Percentiles rank a stretch among this genome's conserved stretches.
phyloP scores from a whole-genome alignment of 2,329 filamentous ascomycete species.

The Phoma sp. region DNA sequence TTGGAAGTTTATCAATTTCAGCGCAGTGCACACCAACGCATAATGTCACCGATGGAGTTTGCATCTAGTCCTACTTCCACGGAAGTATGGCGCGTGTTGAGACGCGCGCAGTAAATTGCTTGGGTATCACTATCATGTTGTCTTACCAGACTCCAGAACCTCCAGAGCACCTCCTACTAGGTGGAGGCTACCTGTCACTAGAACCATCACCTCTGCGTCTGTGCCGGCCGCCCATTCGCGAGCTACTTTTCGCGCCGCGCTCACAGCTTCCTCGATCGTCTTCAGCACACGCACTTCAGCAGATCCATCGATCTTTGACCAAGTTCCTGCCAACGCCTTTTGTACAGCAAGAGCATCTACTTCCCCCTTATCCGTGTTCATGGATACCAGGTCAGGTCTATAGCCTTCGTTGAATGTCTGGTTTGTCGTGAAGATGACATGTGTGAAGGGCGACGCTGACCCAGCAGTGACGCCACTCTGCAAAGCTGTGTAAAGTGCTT shows the following conservation, averaged over 20 bases:
- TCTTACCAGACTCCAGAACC: conserved; percentile 62
- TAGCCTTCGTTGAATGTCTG: conserved; percentile 69
- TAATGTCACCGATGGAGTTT: too few species aligned
- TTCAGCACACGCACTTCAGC: conserved; percentile 61
- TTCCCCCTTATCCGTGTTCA: conserved; percentile 65
- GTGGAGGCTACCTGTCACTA: conserved; percentile 85
- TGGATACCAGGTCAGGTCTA: conserved; percentile 66
- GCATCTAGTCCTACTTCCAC: not conserved
- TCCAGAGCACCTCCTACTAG: conserved; percentile 80
- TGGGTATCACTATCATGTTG: conserved; percentile 28
- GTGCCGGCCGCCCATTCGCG: conserved; percentile 34
- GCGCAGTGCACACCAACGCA: not conserved
- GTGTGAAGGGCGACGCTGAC: conserved; percentile 62
- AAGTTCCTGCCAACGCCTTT: conserved; percentile 65
- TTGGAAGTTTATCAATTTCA: not conserved
- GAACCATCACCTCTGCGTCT: conserved; percentile 61
- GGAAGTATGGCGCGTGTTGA: conserved; percentile 26
- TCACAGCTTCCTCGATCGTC: conserved; percentile 74
- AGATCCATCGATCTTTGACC: conserved; percentile 54
- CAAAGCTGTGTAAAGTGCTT: conserved; percentile 66
- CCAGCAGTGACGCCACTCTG: conserved; percentile 36
- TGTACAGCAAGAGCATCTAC: conserved; percentile 69
- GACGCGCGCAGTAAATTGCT: conserved; percentile 12
- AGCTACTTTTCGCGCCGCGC: conserved; percentile 56
- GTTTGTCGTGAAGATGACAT: conserved; percentile 84